Evolutionary conservation across 108 stramenopile genomes (phyloP).

Genomic region (Skeletonema marinoi): DNA sequence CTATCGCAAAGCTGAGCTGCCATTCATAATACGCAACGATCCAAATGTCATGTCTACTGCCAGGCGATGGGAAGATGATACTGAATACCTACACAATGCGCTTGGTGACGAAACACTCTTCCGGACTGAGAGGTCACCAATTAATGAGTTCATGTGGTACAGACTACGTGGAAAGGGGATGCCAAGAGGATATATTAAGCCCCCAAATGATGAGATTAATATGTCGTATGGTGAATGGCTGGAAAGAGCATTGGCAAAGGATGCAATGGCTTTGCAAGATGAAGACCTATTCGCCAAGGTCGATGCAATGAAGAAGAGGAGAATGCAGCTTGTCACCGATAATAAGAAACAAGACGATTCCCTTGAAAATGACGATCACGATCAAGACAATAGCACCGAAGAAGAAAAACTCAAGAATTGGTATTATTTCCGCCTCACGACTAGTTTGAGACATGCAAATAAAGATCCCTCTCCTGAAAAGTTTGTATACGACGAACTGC

Average conservation of each 20-base stretch:
- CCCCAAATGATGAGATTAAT: slow-evolving; percentile 55
- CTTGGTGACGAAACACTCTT: slow-evolving; percentile 22
- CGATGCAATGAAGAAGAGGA: slow-evolving; percentile 19
- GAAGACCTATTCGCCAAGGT: slow-evolving; percentile 19
- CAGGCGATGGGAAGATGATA: slow-evolving; percentile 60
- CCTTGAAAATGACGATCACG: slow-evolving; percentile 1
- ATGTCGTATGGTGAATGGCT: slow-evolving; percentile 74
- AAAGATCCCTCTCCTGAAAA: not conserved
- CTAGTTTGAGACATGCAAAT: slow-evolving; percentile 26
- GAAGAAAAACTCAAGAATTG: slow-evolving; percentile 45
- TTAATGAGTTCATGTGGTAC: slow-evolving; percentile 89
- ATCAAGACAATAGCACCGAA: slow-evolving; percentile 33
- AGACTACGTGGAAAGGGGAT: slow-evolving; percentile 8
- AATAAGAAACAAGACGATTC: slow-evolving; percentile 14
- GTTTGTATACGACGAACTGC: slow-evolving; percentile 57
- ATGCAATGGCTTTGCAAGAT: slow-evolving; percentile 26
- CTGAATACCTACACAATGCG: slow-evolving; percentile 49
- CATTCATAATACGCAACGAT: slow-evolving; percentile 78
- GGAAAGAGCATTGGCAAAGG: slow-evolving; percentile 50
- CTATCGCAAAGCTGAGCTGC: slow-evolving; percentile 69
- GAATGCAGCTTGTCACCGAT: slow-evolving; percentile 5
- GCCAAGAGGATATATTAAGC: slow-evolving; percentile 20
- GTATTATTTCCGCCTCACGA: slow-evolving; percentile 72
- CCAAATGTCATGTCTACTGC: slow-evolving; percentile 60
- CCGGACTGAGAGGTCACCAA: slow-evolving; percentile 61